phyloP scores from a whole-genome alignment of 371 early-diverging fungal species.

The Syncephalastrum sp. region DNA sequence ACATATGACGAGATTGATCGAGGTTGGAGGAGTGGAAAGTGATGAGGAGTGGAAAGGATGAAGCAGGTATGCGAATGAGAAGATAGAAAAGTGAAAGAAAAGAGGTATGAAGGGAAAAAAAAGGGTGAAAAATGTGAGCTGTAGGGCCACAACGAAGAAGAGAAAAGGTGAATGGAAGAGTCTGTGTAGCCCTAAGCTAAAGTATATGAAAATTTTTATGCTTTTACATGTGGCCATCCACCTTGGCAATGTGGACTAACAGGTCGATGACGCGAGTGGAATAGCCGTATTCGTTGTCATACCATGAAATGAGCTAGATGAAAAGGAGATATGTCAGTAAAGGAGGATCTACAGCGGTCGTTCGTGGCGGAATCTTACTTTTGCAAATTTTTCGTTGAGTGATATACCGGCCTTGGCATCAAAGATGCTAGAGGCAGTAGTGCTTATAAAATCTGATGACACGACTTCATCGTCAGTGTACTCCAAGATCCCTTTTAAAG shows the following conservation, averaged over 20 bases:
- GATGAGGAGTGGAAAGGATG: not conserved
- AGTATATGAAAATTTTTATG: not conserved
- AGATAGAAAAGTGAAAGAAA: slow-evolving; percentile 2
- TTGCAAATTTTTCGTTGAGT: slow-evolving; percentile 96
- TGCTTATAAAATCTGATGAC: slow-evolving; percentile 94
- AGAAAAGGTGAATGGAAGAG: slow-evolving; percentile 1
- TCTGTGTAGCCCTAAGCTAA: not conserved
- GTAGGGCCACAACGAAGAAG: slow-evolving; percentile 2
- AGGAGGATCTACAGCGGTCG: slow-evolving; percentile 38
- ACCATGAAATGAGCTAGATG: slow-evolving; percentile 88
- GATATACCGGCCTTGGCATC: slow-evolving; percentile 98
- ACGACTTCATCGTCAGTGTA: slow-evolving; percentile 98
- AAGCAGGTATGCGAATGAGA: slow-evolving; percentile 2
- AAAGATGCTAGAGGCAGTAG: slow-evolving; percentile 89
- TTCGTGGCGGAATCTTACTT: slow-evolving; percentile 31
- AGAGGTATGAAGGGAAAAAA: not conserved
- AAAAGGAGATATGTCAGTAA: not conserved
- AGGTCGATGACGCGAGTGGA: slow-evolving; percentile 45
- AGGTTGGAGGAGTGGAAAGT: slow-evolving; percentile 5
- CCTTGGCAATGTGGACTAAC: slow-evolving; percentile 18
- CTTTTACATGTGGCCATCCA: slow-evolving; percentile 16
- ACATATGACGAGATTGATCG: slow-evolving; percentile 2
- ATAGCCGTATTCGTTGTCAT: slow-evolving; percentile 95
- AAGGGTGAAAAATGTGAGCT: slow-evolving; percentile 1
- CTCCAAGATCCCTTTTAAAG: slow-evolving; percentile 92